Conservation (phyloP, 495 filamentous ascomycete species). For the Aspergillus ellipticus region DNA sequence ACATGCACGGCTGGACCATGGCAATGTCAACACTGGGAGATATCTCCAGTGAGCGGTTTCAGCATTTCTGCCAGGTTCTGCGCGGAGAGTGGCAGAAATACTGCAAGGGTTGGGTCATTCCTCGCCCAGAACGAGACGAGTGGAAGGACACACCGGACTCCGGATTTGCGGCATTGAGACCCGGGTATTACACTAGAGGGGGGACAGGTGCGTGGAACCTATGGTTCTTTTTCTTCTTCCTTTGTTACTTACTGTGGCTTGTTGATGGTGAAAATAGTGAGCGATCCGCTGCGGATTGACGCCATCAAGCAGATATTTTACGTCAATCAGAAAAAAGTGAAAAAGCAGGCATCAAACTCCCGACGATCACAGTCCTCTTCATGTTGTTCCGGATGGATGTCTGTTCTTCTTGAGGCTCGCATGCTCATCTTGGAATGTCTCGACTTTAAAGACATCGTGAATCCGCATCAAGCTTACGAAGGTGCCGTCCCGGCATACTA, state of each 20-base stretch:
- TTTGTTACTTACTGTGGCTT: too few species aligned
- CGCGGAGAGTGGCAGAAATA: neutral
- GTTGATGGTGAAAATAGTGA: neutral
- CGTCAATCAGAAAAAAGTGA: neutral
- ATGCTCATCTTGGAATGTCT: neutral
- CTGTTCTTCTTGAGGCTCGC: neutral
- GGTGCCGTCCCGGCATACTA: neutral
- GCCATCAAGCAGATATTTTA: neutral
- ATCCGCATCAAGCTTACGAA: neutral
- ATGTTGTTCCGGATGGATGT: neutral
- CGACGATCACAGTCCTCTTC: neutral
- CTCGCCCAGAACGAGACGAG: too few species aligned
- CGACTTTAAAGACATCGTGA: neutral
- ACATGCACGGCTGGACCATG: neutral
- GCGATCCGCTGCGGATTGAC: neutral
- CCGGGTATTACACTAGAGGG: too few species aligned
- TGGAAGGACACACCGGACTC: too few species aligned
- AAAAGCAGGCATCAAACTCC: neutral
- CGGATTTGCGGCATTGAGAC: too few species aligned
- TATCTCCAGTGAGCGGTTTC: neutral
- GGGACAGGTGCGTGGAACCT: too few species aligned
- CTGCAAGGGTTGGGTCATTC: too few species aligned
- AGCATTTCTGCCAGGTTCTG: neutral
- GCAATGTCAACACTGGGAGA: neutral
- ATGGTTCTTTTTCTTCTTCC: too few species aligned